Conservation (phyloP, 2,329 filamentous ascomycete genomes). For the Emergomyces africanus region DNA sequence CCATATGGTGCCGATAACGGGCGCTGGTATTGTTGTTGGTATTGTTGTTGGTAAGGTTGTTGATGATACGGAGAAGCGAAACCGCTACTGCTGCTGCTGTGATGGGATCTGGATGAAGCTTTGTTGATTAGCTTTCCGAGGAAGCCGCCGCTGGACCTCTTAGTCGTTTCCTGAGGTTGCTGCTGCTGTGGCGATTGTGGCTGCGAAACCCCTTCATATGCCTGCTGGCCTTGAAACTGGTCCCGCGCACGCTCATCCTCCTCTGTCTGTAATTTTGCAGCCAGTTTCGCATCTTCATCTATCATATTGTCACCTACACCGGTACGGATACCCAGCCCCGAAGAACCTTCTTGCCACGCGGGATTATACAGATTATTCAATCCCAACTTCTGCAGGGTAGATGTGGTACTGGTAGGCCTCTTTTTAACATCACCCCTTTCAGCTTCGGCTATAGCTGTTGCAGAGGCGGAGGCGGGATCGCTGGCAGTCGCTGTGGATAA, state of each 20-base stretch:
- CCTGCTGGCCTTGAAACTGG: background rate
- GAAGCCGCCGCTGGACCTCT: background rate
- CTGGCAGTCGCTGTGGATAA: slow-evolving; percentile 18
- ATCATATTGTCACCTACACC: slow-evolving; percentile 18
- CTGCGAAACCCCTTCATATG: background rate
- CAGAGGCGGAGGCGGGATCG: slow-evolving; percentile 23
- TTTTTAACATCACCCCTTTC: slow-evolving; percentile 24
- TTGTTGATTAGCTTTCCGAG: slow-evolving; percentile 1
- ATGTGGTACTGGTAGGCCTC: slow-evolving; percentile 23
- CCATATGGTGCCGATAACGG: background rate
- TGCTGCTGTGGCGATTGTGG: background rate
- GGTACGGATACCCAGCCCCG: background rate
- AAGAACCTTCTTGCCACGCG: background rate
- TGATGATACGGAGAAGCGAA: background rate
- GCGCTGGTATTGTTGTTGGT: background rate
- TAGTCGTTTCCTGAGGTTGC: background rate
- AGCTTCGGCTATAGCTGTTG: slow-evolving; percentile 12
- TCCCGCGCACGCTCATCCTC: slow-evolving; percentile 51
- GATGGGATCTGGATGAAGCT: background rate
- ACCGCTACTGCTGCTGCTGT: background rate
- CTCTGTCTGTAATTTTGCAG: slow-evolving; percentile 68
- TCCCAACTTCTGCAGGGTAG: slow-evolving; percentile 26
- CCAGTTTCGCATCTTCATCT: slow-evolving; percentile 60
- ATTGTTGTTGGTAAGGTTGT: background rate
- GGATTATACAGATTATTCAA: slow-evolving; percentile 61